Conservation (phyloP, 805 yeast species). For the Ogataea polymorpha region DNA sequence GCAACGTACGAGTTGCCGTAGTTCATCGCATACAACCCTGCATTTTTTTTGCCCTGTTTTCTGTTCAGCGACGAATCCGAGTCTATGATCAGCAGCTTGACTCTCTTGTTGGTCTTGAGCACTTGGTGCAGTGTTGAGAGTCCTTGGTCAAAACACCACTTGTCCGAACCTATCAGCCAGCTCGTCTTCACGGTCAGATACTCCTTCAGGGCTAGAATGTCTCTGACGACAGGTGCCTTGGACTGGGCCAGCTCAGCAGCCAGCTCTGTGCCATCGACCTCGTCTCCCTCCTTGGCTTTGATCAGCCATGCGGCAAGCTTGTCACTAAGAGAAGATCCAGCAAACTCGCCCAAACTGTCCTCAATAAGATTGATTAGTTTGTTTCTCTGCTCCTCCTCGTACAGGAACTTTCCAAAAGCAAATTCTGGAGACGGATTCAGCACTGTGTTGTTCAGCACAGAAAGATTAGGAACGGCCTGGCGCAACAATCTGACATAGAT, state of each 20-base stretch:
- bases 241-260: conserved; percentile 37
- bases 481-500: conserved; percentile 73
- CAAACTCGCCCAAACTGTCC: conserved; percentile 43
- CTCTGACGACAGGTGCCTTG: conserved; percentile 35
- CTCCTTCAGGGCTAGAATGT: conserved; percentile 44
- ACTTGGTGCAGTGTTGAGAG: conserved; percentile 87
- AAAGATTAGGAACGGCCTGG: conserved; percentile 53
- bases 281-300: conserved; percentile 39
- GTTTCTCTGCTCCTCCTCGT: conserved; percentile 48
- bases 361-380: conserved; percentile 43
- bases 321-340: conserved; percentile 49
- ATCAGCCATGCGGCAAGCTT: conserved; percentile 70
- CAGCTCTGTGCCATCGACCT: conserved; percentile 27
- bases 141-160: conserved; percentile 94
- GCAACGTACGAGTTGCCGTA: conserved; percentile 89
- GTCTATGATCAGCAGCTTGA: conserved; percentile 84
- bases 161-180: conserved; percentile 93
- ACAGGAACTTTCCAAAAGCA: conserved; percentile 77
- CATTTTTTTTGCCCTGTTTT: conserved; percentile 76
- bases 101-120: conserved; percentile 60
- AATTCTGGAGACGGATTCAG: conserved; percentile 77
- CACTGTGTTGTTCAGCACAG: conserved; percentile 50
- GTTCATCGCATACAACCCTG: conserved; percentile 93
- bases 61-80: conserved; percentile 62
- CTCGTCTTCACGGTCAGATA: conserved; percentile 48